Conservation (phyloP, 2,329 filamentous ascomycete genomes). For the Claviceps purpurea region DNA sequence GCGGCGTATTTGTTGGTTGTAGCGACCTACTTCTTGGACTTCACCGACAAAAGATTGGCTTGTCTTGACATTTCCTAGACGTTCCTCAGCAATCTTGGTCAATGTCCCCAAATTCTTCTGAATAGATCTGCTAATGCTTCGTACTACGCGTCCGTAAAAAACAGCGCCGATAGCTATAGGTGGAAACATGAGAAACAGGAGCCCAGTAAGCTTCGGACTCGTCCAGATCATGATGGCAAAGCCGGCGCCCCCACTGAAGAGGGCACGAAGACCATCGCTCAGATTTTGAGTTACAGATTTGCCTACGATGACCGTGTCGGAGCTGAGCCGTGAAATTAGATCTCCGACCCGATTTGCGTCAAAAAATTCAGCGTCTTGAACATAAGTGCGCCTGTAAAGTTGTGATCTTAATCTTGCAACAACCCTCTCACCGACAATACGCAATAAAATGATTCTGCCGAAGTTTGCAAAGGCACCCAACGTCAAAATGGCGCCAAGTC, state of each 20-base stretch:
- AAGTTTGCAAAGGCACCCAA: constrained; percentile 86
- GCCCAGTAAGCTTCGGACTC: constrained; percentile 76
- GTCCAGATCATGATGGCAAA: constrained; percentile 94
- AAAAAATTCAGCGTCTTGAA: constrained; percentile 98
- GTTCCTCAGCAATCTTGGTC: constrained; percentile 95
- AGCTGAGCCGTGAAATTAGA: constrained; percentile 86
- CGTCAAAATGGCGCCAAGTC: constrained; percentile 61
- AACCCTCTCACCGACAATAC: constrained; percentile 89
- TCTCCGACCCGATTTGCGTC: constrained; percentile 96
- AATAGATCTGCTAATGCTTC: constrained; percentile 81
- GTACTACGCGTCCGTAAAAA: constrained; percentile 78
- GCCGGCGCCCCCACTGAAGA: constrained; percentile 82
- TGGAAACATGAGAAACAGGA: constrained; percentile 77
- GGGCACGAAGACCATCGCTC: constrained; percentile 82
- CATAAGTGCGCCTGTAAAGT: constrained; percentile 80
- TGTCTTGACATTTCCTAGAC: constrained; percentile 92
- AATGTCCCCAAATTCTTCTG: constrained; percentile 87
- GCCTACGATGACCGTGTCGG: constrained; percentile 93
- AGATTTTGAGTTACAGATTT: constrained; percentile 98
- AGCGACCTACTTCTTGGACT: constrained; percentile 75
- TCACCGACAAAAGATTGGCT: constrained; percentile 95
- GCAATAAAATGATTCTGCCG: constrained; percentile 79
- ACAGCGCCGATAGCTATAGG: constrained; percentile 84
- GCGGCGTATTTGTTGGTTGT: constrained; percentile 82
- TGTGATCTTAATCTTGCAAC: constrained; percentile 80